phyloP scores from a whole-genome alignment of 805 yeast species.

The Candida stauntonica region DNA sequence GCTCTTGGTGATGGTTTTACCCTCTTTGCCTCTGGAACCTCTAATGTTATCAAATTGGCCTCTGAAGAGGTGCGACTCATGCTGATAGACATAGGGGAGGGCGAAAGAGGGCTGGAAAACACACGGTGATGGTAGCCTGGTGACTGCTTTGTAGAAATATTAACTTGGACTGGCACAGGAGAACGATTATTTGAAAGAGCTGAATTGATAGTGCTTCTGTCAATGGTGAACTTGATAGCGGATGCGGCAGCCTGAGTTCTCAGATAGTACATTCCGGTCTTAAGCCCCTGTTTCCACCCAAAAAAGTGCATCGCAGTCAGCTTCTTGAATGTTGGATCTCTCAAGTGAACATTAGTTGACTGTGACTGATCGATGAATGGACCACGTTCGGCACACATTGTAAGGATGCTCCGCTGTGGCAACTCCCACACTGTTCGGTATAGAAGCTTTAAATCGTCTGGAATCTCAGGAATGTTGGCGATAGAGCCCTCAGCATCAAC shows the following conservation, averaged over 20 bases:
- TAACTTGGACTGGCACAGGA: too few relatives aligned
- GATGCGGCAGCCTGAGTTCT: constrained; percentile 97
- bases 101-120: background rate
- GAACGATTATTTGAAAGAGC: too few relatives aligned
- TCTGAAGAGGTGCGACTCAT: background rate
- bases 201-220: too few relatives aligned
- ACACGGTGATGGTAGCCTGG: background rate
- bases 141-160: too few relatives aligned
- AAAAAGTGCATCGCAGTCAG: constrained; percentile 97
- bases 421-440: constrained; percentile 92
- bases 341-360: constrained; percentile 83
- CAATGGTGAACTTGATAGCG: constrained; percentile 84
- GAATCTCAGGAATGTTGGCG: constrained; percentile 68
- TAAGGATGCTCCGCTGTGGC: constrained; percentile 70
- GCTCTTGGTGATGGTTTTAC: background rate
- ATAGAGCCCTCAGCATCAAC: constrained; percentile 81
- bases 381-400: constrained; percentile 80
- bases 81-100: background rate
- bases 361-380: constrained; percentile 92
- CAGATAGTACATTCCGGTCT: constrained; percentile 97
- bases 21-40: background rate
- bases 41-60: background rate
- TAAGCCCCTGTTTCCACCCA: constrained; percentile 97
- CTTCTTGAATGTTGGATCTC: constrained; percentile 92
- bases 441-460: constrained; percentile 64